Base-by-base conservation (phyloP, 2,329 filamentous ascomycete genomes). In the Paecilomyces niveus region DNA sequence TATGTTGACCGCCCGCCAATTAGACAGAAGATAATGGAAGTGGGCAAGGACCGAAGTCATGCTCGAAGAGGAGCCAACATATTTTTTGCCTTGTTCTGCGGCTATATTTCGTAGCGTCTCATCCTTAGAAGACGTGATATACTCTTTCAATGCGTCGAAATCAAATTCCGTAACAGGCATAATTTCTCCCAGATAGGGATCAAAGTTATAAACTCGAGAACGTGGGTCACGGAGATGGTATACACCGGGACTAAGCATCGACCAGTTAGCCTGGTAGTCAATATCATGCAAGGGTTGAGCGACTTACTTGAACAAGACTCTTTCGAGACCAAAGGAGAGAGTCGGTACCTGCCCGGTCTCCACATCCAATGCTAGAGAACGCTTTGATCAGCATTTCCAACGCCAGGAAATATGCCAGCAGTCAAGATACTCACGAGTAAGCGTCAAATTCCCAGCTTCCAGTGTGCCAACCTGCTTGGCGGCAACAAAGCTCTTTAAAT, bases 131-230 rank as follows among this genome's bases (percentile, higher is more conserved):
- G 94, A 97, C 0, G 92, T 97, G 63, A 96, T 86, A 73, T 96
- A 99, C 62, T 87, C 82, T 71, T 89, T 90, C 57, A 99, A 75
- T 3, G 91, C 87, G 59, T 89, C 83, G 72, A 96, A 99, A 69
- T 99, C 90, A 68, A 99, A 99, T 69, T 99, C 90, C 1, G 84
- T 80, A 15, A 94, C 87, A 1, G 94, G 92, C 91, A 97, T 97
- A 66, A 99, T 95, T 56, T 86, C 86, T 60, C 92, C 85, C 21
- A 99, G 82, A 68, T 97, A 97, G 0, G 95, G 94, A 70, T 99
- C 93, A 67, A 99, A 99, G 72, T 99, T 99, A 81, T 86, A 99
- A 6, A 97, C 91, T 18, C 86, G 83, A 45, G 93, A 92, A 59
- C 90, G 85, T 24, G 88, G 86, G 71, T 99, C 94, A 74, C 96